Percentiles rank a stretch among this genome's conserved stretches.
Conservation (phyloP, 2,329 filamentous ascomycete species). For the Dactylonectria estremocensis region DNA sequence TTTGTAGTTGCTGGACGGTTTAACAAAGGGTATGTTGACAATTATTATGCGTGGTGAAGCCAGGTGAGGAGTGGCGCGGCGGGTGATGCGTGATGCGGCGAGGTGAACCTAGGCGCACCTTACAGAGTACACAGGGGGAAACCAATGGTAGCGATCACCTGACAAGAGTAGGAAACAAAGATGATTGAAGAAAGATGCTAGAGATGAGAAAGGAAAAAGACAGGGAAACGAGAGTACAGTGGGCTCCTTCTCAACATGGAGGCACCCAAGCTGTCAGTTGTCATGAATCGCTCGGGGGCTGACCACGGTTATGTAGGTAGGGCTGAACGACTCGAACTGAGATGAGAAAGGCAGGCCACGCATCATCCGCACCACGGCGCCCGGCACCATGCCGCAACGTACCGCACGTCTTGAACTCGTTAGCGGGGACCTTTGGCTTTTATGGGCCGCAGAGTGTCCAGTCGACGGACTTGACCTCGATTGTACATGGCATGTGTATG, state of each 20-base stretch:
- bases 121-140: background rate
- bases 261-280: conserved; percentile 17
- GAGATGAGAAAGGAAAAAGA: background rate
- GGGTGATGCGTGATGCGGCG: conserved; percentile 1
- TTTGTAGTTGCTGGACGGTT: background rate
- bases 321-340: conserved; percentile 40
- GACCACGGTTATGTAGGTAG: conserved; percentile 38
- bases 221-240: background rate
- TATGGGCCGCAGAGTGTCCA: conserved; percentile 36
- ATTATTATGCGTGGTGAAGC: background rate
- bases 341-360: conserved; percentile 16
- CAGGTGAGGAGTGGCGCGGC: background rate
- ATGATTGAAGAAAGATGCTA: background rate
- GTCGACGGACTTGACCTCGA: conserved; percentile 13
- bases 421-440: conserved; percentile 44
- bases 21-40: too few species aligned
- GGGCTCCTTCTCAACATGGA: conserved; percentile 2
- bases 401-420: conserved; percentile 15
- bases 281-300: conserved; percentile 20
- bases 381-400: conserved; percentile 19
- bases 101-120: background rate
- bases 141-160: conserved; percentile 5
- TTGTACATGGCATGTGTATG: background rate
- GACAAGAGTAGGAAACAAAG: background rate
- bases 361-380: conserved; percentile 14